These are phyloP conservation scores for Yamadazyma olivae DNA, from an alignment of 805 yeast genomes.

Conservation along the genomic window DNA sequence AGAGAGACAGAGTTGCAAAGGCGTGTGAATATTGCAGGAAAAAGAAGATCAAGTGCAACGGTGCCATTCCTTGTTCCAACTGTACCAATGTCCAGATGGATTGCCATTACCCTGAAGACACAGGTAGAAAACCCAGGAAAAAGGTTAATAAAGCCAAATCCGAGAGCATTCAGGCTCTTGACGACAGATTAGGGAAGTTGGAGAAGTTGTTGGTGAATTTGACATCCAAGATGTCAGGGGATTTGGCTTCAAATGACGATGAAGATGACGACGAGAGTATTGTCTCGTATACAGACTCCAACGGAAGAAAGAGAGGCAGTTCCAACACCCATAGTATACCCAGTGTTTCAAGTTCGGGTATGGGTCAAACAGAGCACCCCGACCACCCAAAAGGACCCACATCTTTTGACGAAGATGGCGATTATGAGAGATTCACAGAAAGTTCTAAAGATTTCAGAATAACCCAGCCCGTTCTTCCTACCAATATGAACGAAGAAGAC, in stretches of 20 bases:
- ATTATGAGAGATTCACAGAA: background rate
- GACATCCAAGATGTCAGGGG: constrained; percentile 7
- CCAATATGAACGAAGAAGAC: background rate
- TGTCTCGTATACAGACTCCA: background rate
- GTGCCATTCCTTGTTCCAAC: constrained; percentile 31
- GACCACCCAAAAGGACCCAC: background rate
- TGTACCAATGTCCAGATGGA: constrained; percentile 22
- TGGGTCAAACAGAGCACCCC: background rate
- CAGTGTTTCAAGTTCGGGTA: background rate
- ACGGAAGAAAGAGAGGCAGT: background rate
- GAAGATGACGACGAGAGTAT: background rate
- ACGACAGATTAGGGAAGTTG: constrained; percentile 10
- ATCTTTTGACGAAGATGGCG: constrained; percentile 1
- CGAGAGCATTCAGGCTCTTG: constrained; percentile 7
- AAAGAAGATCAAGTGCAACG: constrained; percentile 38
- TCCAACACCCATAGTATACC: background rate
- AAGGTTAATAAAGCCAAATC: constrained; percentile 5
- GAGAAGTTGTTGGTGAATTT: constrained; percentile 8
- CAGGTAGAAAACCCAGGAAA: constrained; percentile 12
- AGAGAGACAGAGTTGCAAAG: constrained; percentile 31
- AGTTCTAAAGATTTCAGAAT: background rate
- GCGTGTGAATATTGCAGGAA: constrained; percentile 37
- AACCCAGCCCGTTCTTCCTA: background rate
- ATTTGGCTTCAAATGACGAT: background rate
- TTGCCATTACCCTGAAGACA: constrained; percentile 24